Evolutionary conservation across 1,139 yeast species (phyloP), one percentile per base, ranked within the genome.

Genomic region (Cylindricascospora bacillispora): DNA sequence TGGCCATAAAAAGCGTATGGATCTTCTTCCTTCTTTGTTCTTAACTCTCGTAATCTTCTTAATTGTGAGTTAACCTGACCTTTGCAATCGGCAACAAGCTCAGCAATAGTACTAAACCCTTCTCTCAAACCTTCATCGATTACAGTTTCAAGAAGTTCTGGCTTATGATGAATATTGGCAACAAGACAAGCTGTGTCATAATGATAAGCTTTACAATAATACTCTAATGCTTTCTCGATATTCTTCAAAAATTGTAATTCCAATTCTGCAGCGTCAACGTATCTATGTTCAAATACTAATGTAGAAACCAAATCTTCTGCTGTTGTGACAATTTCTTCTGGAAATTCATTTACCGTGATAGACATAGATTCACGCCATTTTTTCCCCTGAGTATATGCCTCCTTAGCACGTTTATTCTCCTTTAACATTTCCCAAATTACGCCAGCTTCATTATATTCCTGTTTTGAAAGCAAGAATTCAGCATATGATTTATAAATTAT

Each of bases 11-110:
- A 89, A 2, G 81, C 76, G 47, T 73, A 75, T 5, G 95, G 95
- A 53, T 86, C 94, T 35, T 71, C 76, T 29, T 63, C 68, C 47
- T 86, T 89, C 62, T 85, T 86, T 11, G 67, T 65, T 44, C 98
- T 70, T 33, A 92, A 63, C 45, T 85, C 97, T 32, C 94, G 67
- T 37, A 92, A 60, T 47, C 99, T 71, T 40, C 65, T 71, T 40
- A 85, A 60, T 57, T 92, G 99, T 0, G 97, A 79, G 27, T 64
- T 67, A 31, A 82, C 59, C 60, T 92, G 99, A 7, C 79, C 73
- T 45, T 72, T 74, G 59, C 95, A 89, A 53, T 92, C 99, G 10
- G 95, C 92, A 29, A 86, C 59, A 22, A 89, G 63, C 54, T 92
- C 97, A 2, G 93, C 89, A 41, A 85, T 65, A 0, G 71, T 64